Evolutionary conservation across 208 protist genomes (phyloP), one percentile per base, ranked within the genome.

Genomic region (Trichomonas vaginalis): DNA sequence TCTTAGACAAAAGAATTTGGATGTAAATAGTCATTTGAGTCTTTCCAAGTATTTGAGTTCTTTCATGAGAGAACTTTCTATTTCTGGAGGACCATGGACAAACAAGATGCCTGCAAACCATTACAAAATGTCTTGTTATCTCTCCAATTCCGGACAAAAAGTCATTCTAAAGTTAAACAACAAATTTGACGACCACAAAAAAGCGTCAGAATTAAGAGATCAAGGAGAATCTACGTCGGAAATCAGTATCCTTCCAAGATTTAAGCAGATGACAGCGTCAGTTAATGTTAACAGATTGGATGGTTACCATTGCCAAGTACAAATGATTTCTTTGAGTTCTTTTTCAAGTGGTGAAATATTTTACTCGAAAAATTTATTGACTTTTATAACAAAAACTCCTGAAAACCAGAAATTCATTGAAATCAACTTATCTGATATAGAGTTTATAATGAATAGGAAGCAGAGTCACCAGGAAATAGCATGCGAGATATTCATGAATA

Each of bases 181-280:
- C 8, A 46, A 92, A 10, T 92, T 92, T 47, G 86, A 92, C 51
- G 86, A 92, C 39, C 86, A 92, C 45, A 92, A 92, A 32, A 92
- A 92, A 21, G 86, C 86, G n/a, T 92, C 86, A 35, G 27, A 14
- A 48, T 39, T 92, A 35, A 48, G 86, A 51, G 86, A 92, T 27
- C 37, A 17, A 35, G 46, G 42, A 42, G 56, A 56, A 39, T 35
- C 45, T 37, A 92, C 45, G 17, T 4, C 35, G 23, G 40, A 88
- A 47, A 32, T n/a, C 3, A 45, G 32, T 39, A 35, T 17, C 0
- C 40, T 47, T n/a, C 14, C 32, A 4, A 88, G 39, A 47, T 88
- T n/a, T 39, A 88, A 46, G 47, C 82, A 47, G 0, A 15, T 37
- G 10, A 10, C 39, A 27, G 8, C 39, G 1, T 40, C 14, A 0